phyloP scores from a whole-genome alignment of 768 basidiomycete genomes.

The Agrocybe praecox region DNA sequence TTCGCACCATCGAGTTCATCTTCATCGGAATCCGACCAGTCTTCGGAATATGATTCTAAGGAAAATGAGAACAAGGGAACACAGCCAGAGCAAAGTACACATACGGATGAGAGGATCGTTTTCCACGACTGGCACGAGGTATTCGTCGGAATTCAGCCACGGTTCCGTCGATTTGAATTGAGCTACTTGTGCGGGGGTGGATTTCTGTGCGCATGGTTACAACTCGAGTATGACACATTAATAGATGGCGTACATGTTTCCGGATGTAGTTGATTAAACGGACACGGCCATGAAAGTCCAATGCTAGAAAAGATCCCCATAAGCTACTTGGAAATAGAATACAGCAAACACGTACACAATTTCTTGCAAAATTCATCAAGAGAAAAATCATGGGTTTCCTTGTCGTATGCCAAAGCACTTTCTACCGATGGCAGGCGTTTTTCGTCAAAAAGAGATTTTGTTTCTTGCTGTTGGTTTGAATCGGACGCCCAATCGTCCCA shows the following conservation, averaged over 20 bases:
- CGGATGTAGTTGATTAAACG: constrained; percentile 88
- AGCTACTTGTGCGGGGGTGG: constrained; percentile 44
- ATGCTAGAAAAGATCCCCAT: constrained; percentile 37
- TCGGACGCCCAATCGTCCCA: constrained; percentile 86
- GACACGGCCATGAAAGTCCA: constrained; percentile 81
- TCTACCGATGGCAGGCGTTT: constrained; percentile 57
- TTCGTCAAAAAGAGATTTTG: constrained; percentile 78
- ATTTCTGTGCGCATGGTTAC: constrained; percentile 45
- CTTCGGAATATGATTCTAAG: constrained; percentile 65
- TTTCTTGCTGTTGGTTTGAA: constrained; percentile 51
- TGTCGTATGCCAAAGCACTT: constrained; percentile 67
- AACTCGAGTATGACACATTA: background rate
- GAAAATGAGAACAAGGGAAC: background rate
- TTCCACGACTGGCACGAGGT: constrained; percentile 79
- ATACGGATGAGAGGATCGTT: constrained; percentile 90
- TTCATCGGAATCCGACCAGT: constrained; percentile 84
- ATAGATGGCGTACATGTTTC: constrained; percentile 52
- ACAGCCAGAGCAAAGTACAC: constrained; percentile 30
- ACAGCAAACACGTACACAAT: constrained; percentile 49
- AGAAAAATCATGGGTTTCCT: constrained; percentile 60
- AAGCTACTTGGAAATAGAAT: background rate
- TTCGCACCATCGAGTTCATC: constrained; percentile 40
- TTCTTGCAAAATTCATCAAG: constrained; percentile 49
- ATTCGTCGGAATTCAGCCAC: constrained; percentile 75
- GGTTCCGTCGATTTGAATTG: constrained; percentile 57